Evolutionary conservation across 140 eudicot genomes (phyloP).

Genomic region (Flaveria floridana): DNA sequence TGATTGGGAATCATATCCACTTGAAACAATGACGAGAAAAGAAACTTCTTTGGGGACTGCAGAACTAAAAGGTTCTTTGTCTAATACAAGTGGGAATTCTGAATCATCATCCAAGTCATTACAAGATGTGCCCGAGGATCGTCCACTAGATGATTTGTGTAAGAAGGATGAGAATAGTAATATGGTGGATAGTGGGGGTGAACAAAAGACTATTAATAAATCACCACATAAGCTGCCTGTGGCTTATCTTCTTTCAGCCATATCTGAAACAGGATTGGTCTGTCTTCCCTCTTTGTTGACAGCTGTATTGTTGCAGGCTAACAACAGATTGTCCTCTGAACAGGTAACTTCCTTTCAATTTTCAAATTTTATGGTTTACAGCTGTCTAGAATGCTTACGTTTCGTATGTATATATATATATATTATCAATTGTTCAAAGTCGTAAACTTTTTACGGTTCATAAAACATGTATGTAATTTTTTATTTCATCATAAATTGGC

Average conservation of each 20-base stretch:
- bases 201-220: constrained; percentile 40
- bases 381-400: background rate
- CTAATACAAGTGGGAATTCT: constrained; percentile 25
- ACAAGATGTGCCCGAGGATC: constrained; percentile 68
- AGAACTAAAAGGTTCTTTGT: constrained; percentile 25
- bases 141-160: constrained; percentile 42
- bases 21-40: constrained; percentile 31
- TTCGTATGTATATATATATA: background rate
- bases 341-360: constrained; percentile 48
- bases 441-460: background rate
- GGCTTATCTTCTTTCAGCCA: constrained; percentile 68
- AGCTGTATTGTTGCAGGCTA: constrained; percentile 92
- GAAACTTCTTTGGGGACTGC: constrained; percentile 28
- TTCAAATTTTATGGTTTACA: background rate
- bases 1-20: constrained; percentile 70
- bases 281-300: constrained; percentile 92
- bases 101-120: constrained; percentile 31
- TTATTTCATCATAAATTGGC: background rate
- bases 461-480: background rate
- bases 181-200: constrained; percentile 32
- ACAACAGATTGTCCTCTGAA: constrained; percentile 77
- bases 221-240: constrained; percentile 51
- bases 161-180: constrained; percentile 45
- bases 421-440: constrained; percentile 6
- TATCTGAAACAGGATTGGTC: constrained; percentile 88